Evolutionary conservation across 1,284 basidiomycete genomes (phyloP).

Genomic region (Ustilago vetiveriae): DNA sequence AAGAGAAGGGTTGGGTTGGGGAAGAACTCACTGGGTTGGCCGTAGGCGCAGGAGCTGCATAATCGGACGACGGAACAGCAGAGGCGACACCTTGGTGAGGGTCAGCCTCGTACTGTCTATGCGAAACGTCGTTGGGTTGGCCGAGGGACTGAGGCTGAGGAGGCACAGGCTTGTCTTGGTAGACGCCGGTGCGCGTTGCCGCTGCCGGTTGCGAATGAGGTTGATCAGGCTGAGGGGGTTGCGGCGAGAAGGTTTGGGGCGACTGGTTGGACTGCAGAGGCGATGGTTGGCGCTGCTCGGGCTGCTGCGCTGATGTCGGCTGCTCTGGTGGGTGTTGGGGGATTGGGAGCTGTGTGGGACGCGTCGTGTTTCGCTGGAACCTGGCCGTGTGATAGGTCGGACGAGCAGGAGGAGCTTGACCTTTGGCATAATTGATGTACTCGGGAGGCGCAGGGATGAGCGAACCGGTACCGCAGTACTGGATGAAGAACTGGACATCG

Average conservation of each 20-base stretch:
- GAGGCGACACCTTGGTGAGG: slow-evolving; percentile 5
- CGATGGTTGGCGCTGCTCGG: slow-evolving; percentile 15
- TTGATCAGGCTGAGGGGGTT: slow-evolving; percentile 15
- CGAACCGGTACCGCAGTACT: slow-evolving; percentile 61
- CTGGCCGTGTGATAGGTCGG: slow-evolving; percentile 53
- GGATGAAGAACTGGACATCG: slow-evolving; percentile 62
- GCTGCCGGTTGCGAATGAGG: no score
- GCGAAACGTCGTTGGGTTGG: slow-evolving; percentile 2
- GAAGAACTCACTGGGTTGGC: slow-evolving; percentile 36
- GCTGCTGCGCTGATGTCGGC: slow-evolving; percentile 14
- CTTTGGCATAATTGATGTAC: slow-evolving; percentile 66
- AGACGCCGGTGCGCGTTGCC: slow-evolving; percentile 18
- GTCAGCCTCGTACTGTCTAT: slow-evolving; percentile 26
- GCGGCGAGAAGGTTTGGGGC: slow-evolving; percentile 12
- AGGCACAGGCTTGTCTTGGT: slow-evolving; percentile 36
- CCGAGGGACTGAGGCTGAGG: slow-evolving; percentile 18
- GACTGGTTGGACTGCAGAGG: slow-evolving; percentile 16
- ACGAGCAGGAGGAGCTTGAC: slow-evolving; percentile 57
- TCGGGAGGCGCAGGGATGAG: slow-evolving; percentile 64
- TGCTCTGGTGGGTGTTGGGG: slow-evolving; percentile 30
- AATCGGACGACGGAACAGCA: slow-evolving; percentile 2
- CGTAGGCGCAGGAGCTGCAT: slow-evolving; percentile 13
- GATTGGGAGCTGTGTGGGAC: slow-evolving; percentile 46
- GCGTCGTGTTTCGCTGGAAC: slow-evolving; percentile 59
- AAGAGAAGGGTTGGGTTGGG: background rate